These are phyloP conservation scores for Colletotrichum tropicale DNA, from an alignment of 2,329 filamentous ascomycete species.

Conservation along the genomic window DNA sequence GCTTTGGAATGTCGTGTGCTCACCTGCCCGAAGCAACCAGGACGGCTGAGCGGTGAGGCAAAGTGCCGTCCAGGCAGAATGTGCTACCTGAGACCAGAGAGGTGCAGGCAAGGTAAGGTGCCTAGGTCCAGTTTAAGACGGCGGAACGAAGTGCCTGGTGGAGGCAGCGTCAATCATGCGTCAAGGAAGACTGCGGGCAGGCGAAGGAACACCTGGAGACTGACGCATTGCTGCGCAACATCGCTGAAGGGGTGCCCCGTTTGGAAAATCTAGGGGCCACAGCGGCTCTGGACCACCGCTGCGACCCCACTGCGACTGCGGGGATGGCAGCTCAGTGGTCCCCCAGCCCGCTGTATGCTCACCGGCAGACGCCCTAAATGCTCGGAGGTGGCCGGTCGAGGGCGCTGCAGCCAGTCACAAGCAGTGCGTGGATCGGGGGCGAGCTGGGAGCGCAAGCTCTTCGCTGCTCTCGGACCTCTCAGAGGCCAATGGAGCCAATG, in stretches of 20 bases:
- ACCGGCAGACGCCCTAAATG: background rate
- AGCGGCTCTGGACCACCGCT: background rate
- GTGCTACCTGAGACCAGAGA: background rate
- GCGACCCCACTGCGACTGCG: background rate
- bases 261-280: background rate
- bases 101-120: background rate
- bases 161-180: background rate
- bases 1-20: conserved; percentile 4
- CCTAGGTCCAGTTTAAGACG: background rate
- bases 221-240: background rate
- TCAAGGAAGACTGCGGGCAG: conserved; percentile 10
- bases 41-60: background rate
- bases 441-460: background rate
- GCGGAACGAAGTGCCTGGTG: background rate
- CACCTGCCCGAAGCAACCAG: conserved; percentile 7
- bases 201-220: conserved; percentile 10
- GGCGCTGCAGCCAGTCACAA: background rate
- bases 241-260: background rate
- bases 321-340: background rate
- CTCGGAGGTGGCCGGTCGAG: background rate
- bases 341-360: background rate
- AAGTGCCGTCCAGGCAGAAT: background rate
- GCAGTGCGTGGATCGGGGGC: background rate
- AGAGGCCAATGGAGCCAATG: background rate
- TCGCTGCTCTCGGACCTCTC: conserved; percentile 11